These are phyloP conservation scores for Penicillium brasilianum DNA, from an alignment of 2,329 filamentous ascomycete species.

Conservation along the genomic window DNA sequence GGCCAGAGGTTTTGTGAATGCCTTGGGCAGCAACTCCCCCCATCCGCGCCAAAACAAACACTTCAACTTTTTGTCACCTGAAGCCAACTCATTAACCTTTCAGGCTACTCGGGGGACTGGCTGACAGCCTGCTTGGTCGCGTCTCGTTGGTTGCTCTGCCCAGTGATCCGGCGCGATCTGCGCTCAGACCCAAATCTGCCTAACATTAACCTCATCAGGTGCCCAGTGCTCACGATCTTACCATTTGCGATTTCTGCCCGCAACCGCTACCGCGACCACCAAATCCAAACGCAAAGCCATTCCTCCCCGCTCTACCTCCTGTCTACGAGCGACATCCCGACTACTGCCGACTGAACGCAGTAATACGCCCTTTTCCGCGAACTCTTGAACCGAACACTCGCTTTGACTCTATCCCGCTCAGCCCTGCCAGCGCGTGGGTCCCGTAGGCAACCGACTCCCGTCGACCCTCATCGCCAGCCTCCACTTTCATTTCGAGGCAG, in stretches of 20 bases:
- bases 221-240: conserved; percentile 24
- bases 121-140: conserved; percentile 16
- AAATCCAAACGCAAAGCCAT: not conserved
- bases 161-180: conserved; percentile 18
- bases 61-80: conserved; percentile 12
- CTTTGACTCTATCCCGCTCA: conserved; percentile 20
- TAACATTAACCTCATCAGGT: conserved; percentile 34
- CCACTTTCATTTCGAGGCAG: conserved; percentile 4
- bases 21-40: conserved; percentile 32
- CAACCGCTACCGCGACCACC: not conserved
- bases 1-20: conserved; percentile 8
- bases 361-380: conserved; percentile 15
- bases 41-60: conserved; percentile 33
- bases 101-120: conserved; percentile 16
- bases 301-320: not conserved
- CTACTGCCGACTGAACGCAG: not conserved
- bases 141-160: conserved; percentile 22
- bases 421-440: conserved; percentile 19
- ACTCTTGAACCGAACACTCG: conserved; percentile 1
- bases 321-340: not conserved
- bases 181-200: conserved; percentile 34
- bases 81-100: conserved; percentile 23
- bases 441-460: conserved; percentile 24
- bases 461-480: conserved; percentile 8
- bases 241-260: conserved; percentile 21